phyloP scores from a whole-genome alignment of 352 stramenopile species.

The Globisporangium parvum region DNA sequence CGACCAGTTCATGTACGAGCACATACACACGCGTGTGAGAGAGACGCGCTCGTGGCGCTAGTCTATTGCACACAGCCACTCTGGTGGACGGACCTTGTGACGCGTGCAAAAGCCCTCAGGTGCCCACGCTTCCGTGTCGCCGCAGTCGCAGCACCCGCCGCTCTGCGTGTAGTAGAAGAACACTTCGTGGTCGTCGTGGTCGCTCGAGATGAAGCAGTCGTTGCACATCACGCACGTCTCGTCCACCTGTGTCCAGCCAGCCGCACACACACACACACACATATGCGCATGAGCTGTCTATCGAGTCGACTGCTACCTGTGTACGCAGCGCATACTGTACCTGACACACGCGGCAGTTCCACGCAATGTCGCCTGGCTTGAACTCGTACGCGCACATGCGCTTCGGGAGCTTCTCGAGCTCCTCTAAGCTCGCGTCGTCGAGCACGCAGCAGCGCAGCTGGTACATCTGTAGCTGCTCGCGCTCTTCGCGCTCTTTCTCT shows the following conservation, averaged over 20 bases:
- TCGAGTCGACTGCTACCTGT: not conserved
- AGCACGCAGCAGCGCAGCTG: conserved; percentile 56
- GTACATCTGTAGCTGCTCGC: conserved; percentile 37
- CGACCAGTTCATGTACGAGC: not conserved
- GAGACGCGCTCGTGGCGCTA: too few relatives aligned
- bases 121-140: conserved; percentile 95
- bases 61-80: not conserved
- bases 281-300: not conserved
- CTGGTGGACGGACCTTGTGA: conserved; percentile 69
- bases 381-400: conserved; percentile 93
- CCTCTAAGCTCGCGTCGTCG: conserved; percentile 34
- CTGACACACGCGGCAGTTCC: conserved; percentile 92
- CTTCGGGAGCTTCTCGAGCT: conserved; percentile 65
- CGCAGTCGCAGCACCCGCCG: conserved; percentile 97
- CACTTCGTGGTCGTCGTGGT: conserved; percentile 93
- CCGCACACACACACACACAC: not conserved
- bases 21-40: not conserved
- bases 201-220: conserved; percentile 93
- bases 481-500: conserved; percentile 51
- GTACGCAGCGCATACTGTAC: conserved; percentile 13
- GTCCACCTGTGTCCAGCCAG: conserved; percentile 77
- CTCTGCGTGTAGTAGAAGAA: conserved; percentile 94
- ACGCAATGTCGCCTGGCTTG: conserved; percentile 95
- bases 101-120: conserved; percentile 91
- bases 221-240: conserved; percentile 97